Evolutionary conservation across 495 filamentous ascomycete genomes (phyloP), one percentile per base, ranked within the genome.

Genomic region (Cercophora samala): DNA sequence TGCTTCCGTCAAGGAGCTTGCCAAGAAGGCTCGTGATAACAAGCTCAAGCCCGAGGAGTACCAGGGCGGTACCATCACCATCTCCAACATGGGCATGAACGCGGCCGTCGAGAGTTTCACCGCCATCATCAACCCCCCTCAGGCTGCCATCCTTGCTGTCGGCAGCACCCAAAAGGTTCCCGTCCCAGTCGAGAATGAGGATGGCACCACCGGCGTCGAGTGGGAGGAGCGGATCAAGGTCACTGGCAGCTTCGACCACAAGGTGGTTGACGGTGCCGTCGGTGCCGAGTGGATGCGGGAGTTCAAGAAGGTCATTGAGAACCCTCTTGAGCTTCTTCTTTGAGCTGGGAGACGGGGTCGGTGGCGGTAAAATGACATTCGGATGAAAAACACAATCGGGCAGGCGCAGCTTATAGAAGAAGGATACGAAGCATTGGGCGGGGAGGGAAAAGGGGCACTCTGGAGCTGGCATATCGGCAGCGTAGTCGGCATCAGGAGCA

Each of bases 81-180:
- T 99, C 82, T 94, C 90, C 82, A 99, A 99, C 88, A 97, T 99
- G 96, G 96, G 96, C 77, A 98, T 98, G 95, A 99, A 99, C 85
- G 72, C 88, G 11, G 96, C 96, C 51, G 88, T 99, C 68, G 93
- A 97, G 76, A 88, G 92, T 70, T 99, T 99, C 84, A 97, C 96
- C n/a, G 96, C 96, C 69, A 90, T 99, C 76, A 97, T 99, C 86
- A 99, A 99, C 86, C 96, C 96, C 58, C 96, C 96, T 32, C 95
- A 99, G 83, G 93, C 96, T 55, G 89, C 87, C 74, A 99, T 99
- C 78, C 85, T 99, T 65, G 96, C 96, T 58, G 92, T 99, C 62
- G 96, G 96, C 67, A 94, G 92, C 64, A 89, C 89, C 67, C 91
- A 91, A 83, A 98, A 97, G 89, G 94, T 98, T 62, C 91, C 96